phyloP scores from a whole-genome alignment of 2,329 filamentous ascomycete species.

The Phyllosticta paracitricarpa region DNA sequence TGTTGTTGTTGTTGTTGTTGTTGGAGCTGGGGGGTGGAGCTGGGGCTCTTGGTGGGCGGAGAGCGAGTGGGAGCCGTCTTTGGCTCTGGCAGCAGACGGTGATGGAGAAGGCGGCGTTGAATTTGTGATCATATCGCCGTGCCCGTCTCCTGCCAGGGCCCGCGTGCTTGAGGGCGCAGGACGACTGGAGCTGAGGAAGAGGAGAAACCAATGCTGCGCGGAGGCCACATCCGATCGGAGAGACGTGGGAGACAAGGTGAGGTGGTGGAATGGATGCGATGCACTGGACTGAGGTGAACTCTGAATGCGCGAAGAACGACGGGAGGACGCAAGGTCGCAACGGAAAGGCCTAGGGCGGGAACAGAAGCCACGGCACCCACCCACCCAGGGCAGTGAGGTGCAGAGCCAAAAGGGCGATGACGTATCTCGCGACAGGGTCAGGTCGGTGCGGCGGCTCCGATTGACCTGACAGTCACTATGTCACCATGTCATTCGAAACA shows the following conservation, averaged over 20 bases:
- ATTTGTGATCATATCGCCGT: constrained; percentile 10
- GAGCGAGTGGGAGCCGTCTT: neutral
- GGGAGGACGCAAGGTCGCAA: constrained; percentile 2
- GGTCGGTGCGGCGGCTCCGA: neutral
- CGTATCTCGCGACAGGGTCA: constrained; percentile 3
- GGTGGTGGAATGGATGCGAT: too few relatives aligned
- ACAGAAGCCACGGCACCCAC: too few relatives aligned
- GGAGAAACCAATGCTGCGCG: constrained; percentile 9
- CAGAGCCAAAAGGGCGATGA: neutral
- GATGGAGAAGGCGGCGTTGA: constrained; percentile 6
- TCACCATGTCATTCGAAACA: too few relatives aligned
- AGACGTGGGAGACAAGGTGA: neutral
- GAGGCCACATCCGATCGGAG: constrained; percentile 10
- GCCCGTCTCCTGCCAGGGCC: constrained; percentile 11
- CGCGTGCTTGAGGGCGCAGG: constrained; percentile 5
- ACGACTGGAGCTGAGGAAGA: constrained; percentile 9
- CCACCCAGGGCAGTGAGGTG: too few relatives aligned
- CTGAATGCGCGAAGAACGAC: constrained; percentile 6
- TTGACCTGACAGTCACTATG: too few relatives aligned
- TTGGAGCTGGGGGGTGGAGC: neutral
- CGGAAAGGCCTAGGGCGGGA: neutral
- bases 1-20: neutral
- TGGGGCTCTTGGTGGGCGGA: neutral
- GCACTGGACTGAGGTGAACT: neutral
- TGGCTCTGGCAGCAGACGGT: neutral